phyloP scores from a whole-genome alignment of 495 filamentous ascomycete species.

The Penicillium angulare region DNA sequence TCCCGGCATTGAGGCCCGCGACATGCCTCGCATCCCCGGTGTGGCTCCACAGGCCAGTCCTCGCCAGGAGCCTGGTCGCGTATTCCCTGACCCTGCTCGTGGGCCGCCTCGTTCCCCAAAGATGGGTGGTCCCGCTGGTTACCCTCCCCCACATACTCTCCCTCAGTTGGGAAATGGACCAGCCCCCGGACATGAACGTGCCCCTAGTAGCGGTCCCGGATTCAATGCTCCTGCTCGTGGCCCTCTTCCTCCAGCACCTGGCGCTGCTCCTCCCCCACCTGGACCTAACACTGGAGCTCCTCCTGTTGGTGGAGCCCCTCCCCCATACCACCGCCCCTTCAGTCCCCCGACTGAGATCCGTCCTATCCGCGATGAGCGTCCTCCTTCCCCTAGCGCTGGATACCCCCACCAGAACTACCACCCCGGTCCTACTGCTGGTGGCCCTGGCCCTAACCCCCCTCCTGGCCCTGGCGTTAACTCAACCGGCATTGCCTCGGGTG shows the following conservation, averaged over 20 bases:
- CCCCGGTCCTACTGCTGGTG: conserved; percentile 66
- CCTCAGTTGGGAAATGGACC: conserved; percentile 61
- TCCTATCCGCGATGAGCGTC: conserved; percentile 80
- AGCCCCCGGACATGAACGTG: conserved; percentile 49
- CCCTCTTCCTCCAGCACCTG: conserved; percentile 43
- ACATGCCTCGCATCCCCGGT: conserved; percentile 62
- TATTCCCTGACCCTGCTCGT: conserved; percentile 71
- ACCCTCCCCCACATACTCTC: conserved; percentile 58
- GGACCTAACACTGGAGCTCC: conserved; percentile 51
- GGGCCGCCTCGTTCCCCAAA: conserved; percentile 64
- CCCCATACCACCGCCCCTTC: conserved; percentile 58
- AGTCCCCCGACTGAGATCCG: conserved; percentile 83
- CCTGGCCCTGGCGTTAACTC: conserved; percentile 56
- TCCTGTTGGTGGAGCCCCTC: conserved; percentile 44
- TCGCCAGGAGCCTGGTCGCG: conserved; percentile 66
- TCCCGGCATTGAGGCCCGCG: conserved; percentile 78
- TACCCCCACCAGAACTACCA: conserved; percentile 80
- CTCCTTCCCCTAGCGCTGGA: conserved; percentile 76
- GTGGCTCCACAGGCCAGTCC: conserved; percentile 67
- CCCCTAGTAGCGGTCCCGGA: conserved; percentile 55
- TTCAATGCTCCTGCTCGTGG: conserved; percentile 34
- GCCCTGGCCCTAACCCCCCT: conserved; percentile 29
- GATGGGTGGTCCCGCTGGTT: conserved; percentile 57
- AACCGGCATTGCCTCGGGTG: conserved; percentile 74
- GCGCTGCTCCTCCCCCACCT: conserved; percentile 43